phyloP scores from a whole-genome alignment of 305 asterid genomes.

The Fraxinus albicans region DNA sequence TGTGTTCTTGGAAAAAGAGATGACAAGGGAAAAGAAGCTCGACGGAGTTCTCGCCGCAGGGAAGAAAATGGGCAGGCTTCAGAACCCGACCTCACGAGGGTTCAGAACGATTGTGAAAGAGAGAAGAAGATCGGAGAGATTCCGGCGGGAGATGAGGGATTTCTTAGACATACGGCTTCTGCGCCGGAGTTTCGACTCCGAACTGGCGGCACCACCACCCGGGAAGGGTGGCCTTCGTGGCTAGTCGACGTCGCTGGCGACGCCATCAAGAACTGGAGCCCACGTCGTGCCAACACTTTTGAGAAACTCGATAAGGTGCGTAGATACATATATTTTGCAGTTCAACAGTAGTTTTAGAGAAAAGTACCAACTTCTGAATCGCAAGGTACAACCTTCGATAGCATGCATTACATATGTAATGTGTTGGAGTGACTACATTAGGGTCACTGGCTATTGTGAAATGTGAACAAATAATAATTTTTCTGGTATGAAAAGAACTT shows the following conservation, averaged over 20 bases:
- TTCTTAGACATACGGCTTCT: conserved; percentile 25
- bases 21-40: conserved; percentile 34
- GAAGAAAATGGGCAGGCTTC: conserved; percentile 23
- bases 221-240: conserved; percentile 92
- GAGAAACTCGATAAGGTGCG: conserved; percentile 86
- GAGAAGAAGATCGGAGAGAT: conserved; percentile 34
- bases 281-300: conserved; percentile 89
- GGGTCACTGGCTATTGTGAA: background rate
- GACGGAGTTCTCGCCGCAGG: conserved; percentile 51
- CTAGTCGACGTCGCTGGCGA: conserved; percentile 74
- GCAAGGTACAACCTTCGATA: conserved; percentile 33
- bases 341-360: background rate
- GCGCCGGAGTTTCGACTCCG: conserved; percentile 44
- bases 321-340: background rate
- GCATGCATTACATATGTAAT: conserved; percentile 6
- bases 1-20: conserved; percentile 49
- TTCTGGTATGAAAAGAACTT: background rate
- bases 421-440: background rate
- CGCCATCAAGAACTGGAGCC: conserved; percentile 77
- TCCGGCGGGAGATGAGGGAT: conserved; percentile 19
- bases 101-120: conserved; percentile 26
- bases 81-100: conserved; percentile 24
- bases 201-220: conserved; percentile 32
- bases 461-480: background rate
- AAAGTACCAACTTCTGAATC: conserved; percentile 21